Evolutionary conservation across 2,329 filamentous ascomycete species (phyloP), one percentile per base, ranked within the genome.

Genomic region (Fusarium sp.): DNA sequence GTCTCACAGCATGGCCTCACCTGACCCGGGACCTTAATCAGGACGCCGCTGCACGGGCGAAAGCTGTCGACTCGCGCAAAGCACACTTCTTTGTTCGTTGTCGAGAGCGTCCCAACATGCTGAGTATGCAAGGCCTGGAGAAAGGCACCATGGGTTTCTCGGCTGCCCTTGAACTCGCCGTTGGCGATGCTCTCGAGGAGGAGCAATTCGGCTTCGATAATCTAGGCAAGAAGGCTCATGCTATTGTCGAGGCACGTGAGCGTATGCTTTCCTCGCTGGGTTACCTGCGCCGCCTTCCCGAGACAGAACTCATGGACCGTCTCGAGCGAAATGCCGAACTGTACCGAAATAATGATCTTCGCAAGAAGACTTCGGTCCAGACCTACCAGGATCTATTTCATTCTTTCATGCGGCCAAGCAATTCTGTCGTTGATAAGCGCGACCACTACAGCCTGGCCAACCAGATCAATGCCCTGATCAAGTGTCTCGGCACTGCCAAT

Each of bases 121-220:
- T 92, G 62, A 91, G 88, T 80, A 89, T 90, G 82, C 88, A 91
- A 69, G 91, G 90, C 4, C 78, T 91, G 33, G 91, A 93, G 75
- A 89, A 89, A 75, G 91, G 91, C 41, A 91, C 89, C 18, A 83
- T 92, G 74, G 91, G 91, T 54, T 92, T 88, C 75, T 85, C 88
- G 69, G 88, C 90, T 23, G 91, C 90, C 9, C 80, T 92, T 36
- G 89, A 92, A 75, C 77, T 92, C 36, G 83, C 85, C 23, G 85
- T 89, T 16, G 86, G 89, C 20, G 91, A 93, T 76, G 84, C 86
- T 10, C 82, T 92, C 12, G 83, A 88, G 63, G 88, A 89, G 67
- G 84, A 89, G 68, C 87, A 88, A 75, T 88, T 83, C 66, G 87
- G 86, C 10, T 88, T 89, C 62, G 82, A 87, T 68, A 85, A 81